Base-by-base conservation (phyloP, 2,329 filamentous ascomycete genomes). In the Blumeria graminis region DNA sequence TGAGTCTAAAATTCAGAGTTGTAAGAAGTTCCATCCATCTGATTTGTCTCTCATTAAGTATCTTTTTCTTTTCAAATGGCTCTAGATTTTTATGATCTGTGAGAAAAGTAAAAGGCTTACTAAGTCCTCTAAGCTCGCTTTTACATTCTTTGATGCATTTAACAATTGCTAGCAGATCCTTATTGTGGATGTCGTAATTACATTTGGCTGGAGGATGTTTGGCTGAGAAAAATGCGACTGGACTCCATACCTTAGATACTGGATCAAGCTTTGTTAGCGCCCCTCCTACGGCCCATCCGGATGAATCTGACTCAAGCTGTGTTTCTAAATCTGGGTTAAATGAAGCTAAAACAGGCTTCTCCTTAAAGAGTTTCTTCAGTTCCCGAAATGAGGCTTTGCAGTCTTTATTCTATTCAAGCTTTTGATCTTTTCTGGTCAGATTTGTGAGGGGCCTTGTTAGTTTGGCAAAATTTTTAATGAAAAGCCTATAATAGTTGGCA, bases 91-190 rank as follows among this genome's bases (percentile, higher is more conserved):
- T n/a, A n/a, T n/a, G n/a, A n/a, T n/a, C n/a, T n/a, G n/a, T n/a
- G n/a, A n/a, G n/a, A n/a, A n/a, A n/a, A n/a, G n/a, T n/a, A n/a
- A n/a, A n/a, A n/a, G n/a, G n/a, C n/a, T n/a, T n/a, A n/a, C n/a
- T n/a, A n/a, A n/a, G n/a, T n/a, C n/a, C 46, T 9, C 18, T 7
- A 16, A 50, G 8, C 46, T 50, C 46, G 18, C 33, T 54, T 16
- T 36, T 54, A 6, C 35, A 54, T 35, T 54, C 51, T 54, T 54
- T 54, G 16, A 54, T n/a, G 46, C 22, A 50, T 33, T 32, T 50
- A 9, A 50, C 33, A 13, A 50, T 33, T 50, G 28, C 46, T 32
- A 50, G 16, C 33, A 6, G 22, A 16, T 50, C 46, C 33, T 32
- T 50, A 50, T 50, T 28, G n/a, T 45, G 41, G n/a, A 45, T 45